phyloP scores from a whole-genome alignment of 495 filamentous ascomycete species.

The Podospora pseudocomata region DNA sequence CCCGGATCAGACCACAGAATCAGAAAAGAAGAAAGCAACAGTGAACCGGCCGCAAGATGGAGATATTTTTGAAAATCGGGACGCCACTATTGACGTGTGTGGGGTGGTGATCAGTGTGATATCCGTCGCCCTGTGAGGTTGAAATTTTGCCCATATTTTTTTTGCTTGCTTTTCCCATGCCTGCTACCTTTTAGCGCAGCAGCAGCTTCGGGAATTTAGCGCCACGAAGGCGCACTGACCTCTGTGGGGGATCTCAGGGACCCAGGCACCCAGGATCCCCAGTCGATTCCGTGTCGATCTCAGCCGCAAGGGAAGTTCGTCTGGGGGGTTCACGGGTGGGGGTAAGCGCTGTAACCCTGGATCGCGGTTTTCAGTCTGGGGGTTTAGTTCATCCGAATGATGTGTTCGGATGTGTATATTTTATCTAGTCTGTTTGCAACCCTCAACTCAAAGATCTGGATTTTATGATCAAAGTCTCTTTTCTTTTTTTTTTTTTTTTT shows the following conservation, averaged over 20 bases:
- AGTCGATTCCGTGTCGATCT: conserved; percentile 8
- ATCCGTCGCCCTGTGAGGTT: not conserved
- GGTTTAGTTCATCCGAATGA: not conserved
- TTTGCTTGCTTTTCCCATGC: conserved; percentile 1
- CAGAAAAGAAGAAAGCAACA: not conserved
- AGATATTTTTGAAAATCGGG: not conserved
- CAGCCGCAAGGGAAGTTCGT: conserved; percentile 10
- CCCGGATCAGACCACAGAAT: conserved; percentile 6
- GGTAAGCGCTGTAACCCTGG: not conserved
- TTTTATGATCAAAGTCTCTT: not conserved
- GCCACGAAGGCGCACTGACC: conserved; percentile 11
- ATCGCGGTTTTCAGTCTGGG: not conserved
- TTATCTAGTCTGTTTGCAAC: not conserved
- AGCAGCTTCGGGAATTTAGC: conserved; percentile 9
- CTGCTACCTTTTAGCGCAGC: not conserved
- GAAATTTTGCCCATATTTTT: conserved; percentile 7
- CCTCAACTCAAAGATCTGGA: not conserved
- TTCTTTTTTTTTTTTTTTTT: not conserved
- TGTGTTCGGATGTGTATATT: no score
- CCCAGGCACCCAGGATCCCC: no score
- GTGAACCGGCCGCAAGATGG: not conserved
- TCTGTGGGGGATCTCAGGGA: conserved; percentile 7
- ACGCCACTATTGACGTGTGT: not conserved
- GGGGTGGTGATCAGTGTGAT: not conserved
- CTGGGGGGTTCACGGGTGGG: not conserved